phyloP scores from a whole-genome alignment of 108 stramenopile genomes.

The Discostella stelligeroides region DNA sequence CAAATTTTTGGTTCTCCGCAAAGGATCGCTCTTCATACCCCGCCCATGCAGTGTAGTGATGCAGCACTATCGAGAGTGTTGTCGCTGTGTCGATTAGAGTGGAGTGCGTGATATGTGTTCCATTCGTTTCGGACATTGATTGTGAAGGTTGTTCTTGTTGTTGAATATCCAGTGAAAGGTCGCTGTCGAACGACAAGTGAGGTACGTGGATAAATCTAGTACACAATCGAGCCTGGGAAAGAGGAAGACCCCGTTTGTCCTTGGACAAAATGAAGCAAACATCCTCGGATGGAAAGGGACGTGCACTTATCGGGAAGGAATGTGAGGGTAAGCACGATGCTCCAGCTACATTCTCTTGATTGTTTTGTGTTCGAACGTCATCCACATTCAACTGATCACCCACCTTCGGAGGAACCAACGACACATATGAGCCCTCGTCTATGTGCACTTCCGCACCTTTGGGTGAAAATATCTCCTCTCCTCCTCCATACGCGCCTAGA shows the following conservation, averaged over 20 bases:
- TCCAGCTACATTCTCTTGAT: no score
- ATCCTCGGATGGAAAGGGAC: no score
- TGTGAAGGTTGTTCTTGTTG: not conserved
- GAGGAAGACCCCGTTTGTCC: no score
- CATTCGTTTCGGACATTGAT: slow-evolving; percentile 9
- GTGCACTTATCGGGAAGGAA: no score
- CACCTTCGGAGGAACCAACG: no score
- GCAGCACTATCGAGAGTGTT: no score
- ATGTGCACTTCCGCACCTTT: no score
- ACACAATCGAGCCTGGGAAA: slow-evolving; percentile 74
- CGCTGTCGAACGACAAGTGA: slow-evolving; percentile 47
- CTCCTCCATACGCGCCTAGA: slow-evolving; percentile 49
- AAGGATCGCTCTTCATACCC: slow-evolving; percentile 48
- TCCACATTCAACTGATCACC: not conserved
- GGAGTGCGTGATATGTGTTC: slow-evolving; percentile 15
- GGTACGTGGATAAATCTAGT: slow-evolving; percentile 77
- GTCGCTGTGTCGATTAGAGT: slow-evolving; percentile 64
- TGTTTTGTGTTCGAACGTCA: not conserved
- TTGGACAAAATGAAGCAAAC: no score
- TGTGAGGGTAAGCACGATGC: slow-evolving; percentile 46
- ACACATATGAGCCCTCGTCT: no score
- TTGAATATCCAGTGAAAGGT: not conserved
- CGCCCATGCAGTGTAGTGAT: no score
- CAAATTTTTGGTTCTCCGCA: slow-evolving; percentile 38
- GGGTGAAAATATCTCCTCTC: slow-evolving; percentile 35